Conservation (phyloP, 257 asterid species). For the Solanum verrucosum region DNA sequence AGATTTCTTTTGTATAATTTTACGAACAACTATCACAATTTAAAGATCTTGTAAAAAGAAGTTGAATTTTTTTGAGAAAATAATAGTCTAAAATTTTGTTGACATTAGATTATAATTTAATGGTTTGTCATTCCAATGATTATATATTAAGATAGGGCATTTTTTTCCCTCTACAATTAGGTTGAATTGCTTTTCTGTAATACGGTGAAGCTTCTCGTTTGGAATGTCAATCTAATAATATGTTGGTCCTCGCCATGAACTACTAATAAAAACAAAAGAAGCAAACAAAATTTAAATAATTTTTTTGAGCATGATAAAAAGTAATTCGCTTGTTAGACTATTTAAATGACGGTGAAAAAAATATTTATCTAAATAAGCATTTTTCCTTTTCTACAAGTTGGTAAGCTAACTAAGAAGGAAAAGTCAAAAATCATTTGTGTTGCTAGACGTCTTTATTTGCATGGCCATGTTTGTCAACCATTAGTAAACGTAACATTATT, state of each 20-base stretch:
- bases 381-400: background rate
- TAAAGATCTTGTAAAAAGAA: too few species aligned
- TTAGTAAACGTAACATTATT: background rate
- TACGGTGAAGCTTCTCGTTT: background rate
- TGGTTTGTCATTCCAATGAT: background rate
- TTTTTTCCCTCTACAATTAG: background rate
- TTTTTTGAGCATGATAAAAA: too few species aligned
- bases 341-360: background rate
- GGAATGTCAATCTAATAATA: too few species aligned
- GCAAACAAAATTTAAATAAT: too few species aligned
- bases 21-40: background rate
- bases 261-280: background rate
- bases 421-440: background rate
- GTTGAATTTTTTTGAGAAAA: too few species aligned
- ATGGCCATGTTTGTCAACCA: background rate
- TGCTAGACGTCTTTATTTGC: background rate
- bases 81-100: too few species aligned
- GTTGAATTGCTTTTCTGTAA: too few species aligned
- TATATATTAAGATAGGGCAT: background rate
- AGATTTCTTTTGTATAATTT: background rate
- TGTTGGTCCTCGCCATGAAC: background rate
- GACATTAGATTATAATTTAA: background rate
- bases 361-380: background rate
- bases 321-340: fast-evolving
- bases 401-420: background rate